Conservation (phyloP, 2,329 filamentous ascomycete genomes). For the Trichoderma citrinoviride region DNA sequence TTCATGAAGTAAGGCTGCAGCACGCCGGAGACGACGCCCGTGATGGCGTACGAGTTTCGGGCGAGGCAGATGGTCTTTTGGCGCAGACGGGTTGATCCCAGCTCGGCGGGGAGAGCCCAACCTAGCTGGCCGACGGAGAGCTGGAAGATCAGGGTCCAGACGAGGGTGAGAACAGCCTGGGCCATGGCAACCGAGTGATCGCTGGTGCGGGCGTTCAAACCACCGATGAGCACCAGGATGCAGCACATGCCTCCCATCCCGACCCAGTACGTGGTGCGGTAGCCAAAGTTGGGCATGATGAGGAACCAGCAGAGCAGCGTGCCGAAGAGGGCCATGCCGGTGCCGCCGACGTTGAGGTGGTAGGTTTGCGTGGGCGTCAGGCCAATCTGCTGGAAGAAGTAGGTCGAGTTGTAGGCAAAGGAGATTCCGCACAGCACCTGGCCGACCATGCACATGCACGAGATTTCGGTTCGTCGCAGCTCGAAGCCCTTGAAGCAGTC, state of each 20-base stretch:
- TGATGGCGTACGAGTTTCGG: conserved; percentile 43
- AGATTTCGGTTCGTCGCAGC: conserved; percentile 51
- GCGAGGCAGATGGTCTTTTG: conserved; percentile 55
- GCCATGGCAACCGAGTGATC: conserved; percentile 32
- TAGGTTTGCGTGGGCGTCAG: conserved; percentile 32
- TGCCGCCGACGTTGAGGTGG: conserved; percentile 40
- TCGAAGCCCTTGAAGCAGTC: conserved; percentile 47
- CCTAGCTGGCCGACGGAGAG: conserved; percentile 40
- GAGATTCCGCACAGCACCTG: conserved; percentile 18
- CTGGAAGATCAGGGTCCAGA: conserved; percentile 37
- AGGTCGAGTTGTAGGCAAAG: conserved; percentile 40
- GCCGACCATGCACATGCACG: conserved; percentile 28
- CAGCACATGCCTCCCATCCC: conserved; percentile 43
- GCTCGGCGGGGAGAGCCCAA: conserved; percentile 37
- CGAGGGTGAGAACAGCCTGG: conserved; percentile 36
- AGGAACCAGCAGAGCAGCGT: conserved; percentile 44
- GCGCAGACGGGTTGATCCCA: conserved; percentile 53
- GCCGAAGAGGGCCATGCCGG: conserved; percentile 42
- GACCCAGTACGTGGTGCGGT: conserved; percentile 43
- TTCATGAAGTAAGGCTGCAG: conserved; percentile 50
- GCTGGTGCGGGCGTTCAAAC: conserved; percentile 38
- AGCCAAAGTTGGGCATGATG: conserved; percentile 43
- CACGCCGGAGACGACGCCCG: conserved; percentile 50
- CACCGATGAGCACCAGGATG: conserved; percentile 42
- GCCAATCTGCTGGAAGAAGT: conserved; percentile 40